Conservation (phyloP, 176 grass and related monocot species). For the Neostapfia colusana region DNA sequence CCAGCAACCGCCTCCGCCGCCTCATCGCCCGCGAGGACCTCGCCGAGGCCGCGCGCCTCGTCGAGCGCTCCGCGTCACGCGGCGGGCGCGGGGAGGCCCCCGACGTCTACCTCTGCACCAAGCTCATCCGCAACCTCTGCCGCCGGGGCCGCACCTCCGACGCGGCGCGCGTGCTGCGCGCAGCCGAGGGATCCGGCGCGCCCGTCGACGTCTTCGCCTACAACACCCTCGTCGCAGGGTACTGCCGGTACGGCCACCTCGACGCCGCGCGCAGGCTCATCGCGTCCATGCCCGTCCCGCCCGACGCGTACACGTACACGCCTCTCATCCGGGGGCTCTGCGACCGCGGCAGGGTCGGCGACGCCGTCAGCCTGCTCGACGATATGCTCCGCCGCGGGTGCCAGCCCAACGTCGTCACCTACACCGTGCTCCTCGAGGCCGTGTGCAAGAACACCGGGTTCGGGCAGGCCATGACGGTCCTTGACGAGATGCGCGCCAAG, state of each 20-base stretch:
- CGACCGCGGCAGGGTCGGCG: constrained; percentile 45
- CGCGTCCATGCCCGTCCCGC: constrained; percentile 49
- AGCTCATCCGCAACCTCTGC: constrained; percentile 66
- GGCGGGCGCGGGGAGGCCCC: constrained; percentile 38
- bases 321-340: constrained; percentile 65
- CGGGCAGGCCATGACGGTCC: constrained; percentile 47
- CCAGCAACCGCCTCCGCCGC: constrained; percentile 48
- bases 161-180: constrained; percentile 55
- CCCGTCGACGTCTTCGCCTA: constrained; percentile 55
- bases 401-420: constrained; percentile 64
- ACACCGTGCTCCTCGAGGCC: constrained; percentile 66
- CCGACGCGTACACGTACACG: constrained; percentile 70
- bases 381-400: constrained; percentile 53
- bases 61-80: constrained; percentile 42
- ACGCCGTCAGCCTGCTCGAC: constrained; percentile 55
- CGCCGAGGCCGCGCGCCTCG: constrained; percentile 47
- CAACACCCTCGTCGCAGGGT: constrained; percentile 54
- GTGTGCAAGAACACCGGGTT: constrained; percentile 55
- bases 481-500: constrained; percentile 64
- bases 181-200: constrained; percentile 40
- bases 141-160: constrained; percentile 57
- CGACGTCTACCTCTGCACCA: constrained; percentile 65
- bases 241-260: constrained; percentile 52
- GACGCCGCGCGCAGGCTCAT: constrained; percentile 51
- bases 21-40: constrained; percentile 59